Evolutionary conservation across 345 rosid genomes (phyloP).

Genomic region (Camelina sativa): DNA sequence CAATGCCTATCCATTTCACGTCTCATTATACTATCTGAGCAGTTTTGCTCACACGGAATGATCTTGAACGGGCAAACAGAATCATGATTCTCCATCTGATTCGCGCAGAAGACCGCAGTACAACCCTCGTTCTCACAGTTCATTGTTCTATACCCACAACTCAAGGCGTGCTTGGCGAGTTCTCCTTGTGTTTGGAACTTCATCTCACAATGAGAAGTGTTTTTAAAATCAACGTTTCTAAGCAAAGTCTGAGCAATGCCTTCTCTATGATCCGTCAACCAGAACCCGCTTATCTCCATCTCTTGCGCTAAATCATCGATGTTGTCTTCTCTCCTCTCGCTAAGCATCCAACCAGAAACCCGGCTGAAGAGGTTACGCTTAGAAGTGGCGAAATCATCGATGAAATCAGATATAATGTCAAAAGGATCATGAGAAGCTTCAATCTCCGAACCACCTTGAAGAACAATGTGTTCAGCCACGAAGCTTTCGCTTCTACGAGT

Average conservation of each 20-base stretch:
- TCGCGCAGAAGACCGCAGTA: constrained; percentile 53
- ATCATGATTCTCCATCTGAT: constrained; percentile 69
- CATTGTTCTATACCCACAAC: constrained; percentile 66
- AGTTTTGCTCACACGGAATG: constrained; percentile 80
- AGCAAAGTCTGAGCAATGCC: constrained; percentile 60
- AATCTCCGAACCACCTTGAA: constrained; percentile 53
- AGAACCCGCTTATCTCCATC: constrained; percentile 82
- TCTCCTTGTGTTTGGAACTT: constrained; percentile 61
- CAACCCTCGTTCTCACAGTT: constrained; percentile 80
- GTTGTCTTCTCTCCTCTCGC: constrained; percentile 85
- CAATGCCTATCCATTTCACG: constrained; percentile 93
- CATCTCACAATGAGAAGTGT: constrained; percentile 63
- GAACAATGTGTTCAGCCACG: constrained; percentile 70
- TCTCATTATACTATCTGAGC: constrained; percentile 69
- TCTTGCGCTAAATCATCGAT: constrained; percentile 87
- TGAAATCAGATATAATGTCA: constrained; percentile 65
- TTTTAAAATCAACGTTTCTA: constrained; percentile 79
- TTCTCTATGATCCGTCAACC: constrained; percentile 69
- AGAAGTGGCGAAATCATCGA: constrained; percentile 73
- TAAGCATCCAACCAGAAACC: constrained; percentile 85
- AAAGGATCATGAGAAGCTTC: constrained; percentile 71
- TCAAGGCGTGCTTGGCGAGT: constrained; percentile 51
- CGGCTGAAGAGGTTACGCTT: constrained; percentile 77
- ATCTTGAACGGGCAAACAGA: constrained; percentile 78
- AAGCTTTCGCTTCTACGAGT: constrained; percentile 72